These are phyloP conservation scores for Stephania cephalantha DNA, from an alignment of 164 flowering plant genomes.

Conservation along the genomic window DNA sequence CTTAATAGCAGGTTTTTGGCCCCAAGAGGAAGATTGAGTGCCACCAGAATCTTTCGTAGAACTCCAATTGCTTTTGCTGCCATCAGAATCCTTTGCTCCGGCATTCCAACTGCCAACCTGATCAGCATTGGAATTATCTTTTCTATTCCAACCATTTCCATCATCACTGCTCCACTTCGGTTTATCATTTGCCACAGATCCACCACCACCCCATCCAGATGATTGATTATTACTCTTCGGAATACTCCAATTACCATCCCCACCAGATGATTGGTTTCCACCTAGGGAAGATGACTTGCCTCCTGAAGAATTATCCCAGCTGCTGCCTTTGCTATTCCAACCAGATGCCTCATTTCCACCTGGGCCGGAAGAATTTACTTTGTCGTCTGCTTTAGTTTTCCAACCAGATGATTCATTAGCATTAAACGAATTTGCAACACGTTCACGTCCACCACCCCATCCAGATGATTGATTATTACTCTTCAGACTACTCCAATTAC, in stretches of 20 bases:
- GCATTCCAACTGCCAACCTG: slow-evolving; percentile 5
- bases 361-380: not conserved
- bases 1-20: not conserved
- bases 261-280: slow-evolving; percentile 7
- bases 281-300: not conserved
- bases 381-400: not conserved
- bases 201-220: slow-evolving; percentile 11
- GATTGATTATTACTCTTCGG: slow-evolving; percentile 1
- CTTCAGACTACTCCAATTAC: slow-evolving; percentile 3
- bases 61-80: slow-evolving; percentile 1
- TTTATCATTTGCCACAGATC: not conserved
- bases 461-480: slow-evolving; percentile 7
- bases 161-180: not conserved
- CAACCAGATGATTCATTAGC: slow-evolving; percentile 4
- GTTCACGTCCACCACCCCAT: slow-evolving; percentile 2
- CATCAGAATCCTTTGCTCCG: slow-evolving; percentile 8
- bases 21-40: slow-evolving; percentile 5
- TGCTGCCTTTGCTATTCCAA: not conserved
- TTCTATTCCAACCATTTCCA: slow-evolving; percentile 12
- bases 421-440: not conserved
- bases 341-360: not conserved
- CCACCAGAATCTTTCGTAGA: slow-evolving; percentile 3
- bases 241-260: slow-evolving; percentile 10
- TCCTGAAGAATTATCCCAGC: not conserved
- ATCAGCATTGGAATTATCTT: not conserved